Evolutionary conservation across 805 yeast genomes (phyloP).

Genomic region (Barnettozyma sucrosica): DNA sequence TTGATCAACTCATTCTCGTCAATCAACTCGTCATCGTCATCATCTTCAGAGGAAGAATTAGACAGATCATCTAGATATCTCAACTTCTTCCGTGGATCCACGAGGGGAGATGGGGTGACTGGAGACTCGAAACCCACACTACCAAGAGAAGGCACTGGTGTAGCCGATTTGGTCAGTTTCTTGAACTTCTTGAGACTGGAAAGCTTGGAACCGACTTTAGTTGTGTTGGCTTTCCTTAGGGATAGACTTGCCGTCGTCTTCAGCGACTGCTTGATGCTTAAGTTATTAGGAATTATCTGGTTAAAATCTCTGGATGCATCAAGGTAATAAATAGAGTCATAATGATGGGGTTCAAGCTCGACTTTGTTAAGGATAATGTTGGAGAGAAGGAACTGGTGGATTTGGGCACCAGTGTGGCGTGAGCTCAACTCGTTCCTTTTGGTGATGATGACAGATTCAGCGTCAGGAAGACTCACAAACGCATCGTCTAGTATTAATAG

Average conservation of each 20-base stretch:
- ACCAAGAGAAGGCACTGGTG: not conserved
- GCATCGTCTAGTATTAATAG: constrained; percentile 22
- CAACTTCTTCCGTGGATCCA: constrained; percentile 18
- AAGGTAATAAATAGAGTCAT: constrained; percentile 24
- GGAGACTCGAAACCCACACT: constrained; percentile 8
- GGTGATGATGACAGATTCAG: constrained; percentile 14
- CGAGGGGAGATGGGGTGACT: constrained; percentile 15
- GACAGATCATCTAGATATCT: constrained; percentile 15
- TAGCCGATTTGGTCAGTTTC: constrained; percentile 13
- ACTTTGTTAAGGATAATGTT: constrained; percentile 23
- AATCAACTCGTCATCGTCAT: constrained; percentile 26
- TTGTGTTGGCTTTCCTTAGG: constrained; percentile 8
- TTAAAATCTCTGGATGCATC: constrained; percentile 18
- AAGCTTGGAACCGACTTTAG: constrained; percentile 21
- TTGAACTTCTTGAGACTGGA: constrained; percentile 25
- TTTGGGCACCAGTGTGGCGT: constrained; percentile 9
- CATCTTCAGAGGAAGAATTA: constrained; percentile 16
- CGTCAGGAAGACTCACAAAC: constrained; percentile 22
- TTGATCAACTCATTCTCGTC: constrained; percentile 37
- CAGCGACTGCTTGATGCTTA: constrained; percentile 19
- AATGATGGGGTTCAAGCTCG: constrained; percentile 15
- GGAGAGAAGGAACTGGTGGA: constrained; percentile 25
- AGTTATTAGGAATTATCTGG: constrained; percentile 22
- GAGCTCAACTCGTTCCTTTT: constrained; percentile 16
- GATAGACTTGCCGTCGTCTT: constrained; percentile 8